Conservation (phyloP, 1,284 basidiomycete species). For the Ganoderma boninense region DNA sequence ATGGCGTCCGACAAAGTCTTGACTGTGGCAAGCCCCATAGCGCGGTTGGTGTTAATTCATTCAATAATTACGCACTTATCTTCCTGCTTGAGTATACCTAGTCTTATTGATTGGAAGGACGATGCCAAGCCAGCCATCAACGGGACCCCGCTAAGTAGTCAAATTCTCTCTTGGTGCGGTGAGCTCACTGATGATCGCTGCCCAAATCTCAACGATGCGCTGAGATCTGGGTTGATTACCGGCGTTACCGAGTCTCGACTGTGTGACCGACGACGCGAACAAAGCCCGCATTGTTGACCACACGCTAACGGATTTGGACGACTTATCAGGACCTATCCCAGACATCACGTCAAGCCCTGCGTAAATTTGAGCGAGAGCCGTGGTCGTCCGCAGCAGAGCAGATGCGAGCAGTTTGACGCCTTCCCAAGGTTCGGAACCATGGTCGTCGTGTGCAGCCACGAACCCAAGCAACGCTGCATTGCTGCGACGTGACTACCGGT, state of each 20-base stretch:
- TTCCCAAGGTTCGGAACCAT: neutral
- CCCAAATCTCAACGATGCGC: conserved; percentile 4
- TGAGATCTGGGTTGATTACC: conserved; percentile 14
- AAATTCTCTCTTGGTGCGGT: neutral
- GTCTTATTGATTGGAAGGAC: neutral
- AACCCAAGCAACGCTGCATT: too few relatives aligned
- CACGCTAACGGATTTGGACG: neutral
- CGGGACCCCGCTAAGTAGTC: neutral
- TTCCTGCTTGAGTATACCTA: neutral
- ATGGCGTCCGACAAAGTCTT: too few relatives aligned
- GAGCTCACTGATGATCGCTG: conserved; percentile 1
- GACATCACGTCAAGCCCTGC: neutral
- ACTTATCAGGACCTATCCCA: neutral
- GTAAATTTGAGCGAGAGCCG: neutral
- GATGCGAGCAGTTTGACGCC: neutral
- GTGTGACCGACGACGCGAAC: neutral
- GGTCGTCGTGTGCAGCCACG: neutral
- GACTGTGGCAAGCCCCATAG: too few relatives aligned
- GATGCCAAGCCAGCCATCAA: neutral
- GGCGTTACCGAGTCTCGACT: neutral
- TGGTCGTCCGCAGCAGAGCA: too few relatives aligned
- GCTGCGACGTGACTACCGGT: too few relatives aligned
- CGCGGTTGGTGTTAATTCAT: too few relatives aligned
- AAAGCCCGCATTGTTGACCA: neutral
- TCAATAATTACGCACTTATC: neutral